Evolutionary conservation across 257 asterid genomes (phyloP), one percentile per base, ranked within the genome.

Genomic region (Forsythia suspensa): DNA sequence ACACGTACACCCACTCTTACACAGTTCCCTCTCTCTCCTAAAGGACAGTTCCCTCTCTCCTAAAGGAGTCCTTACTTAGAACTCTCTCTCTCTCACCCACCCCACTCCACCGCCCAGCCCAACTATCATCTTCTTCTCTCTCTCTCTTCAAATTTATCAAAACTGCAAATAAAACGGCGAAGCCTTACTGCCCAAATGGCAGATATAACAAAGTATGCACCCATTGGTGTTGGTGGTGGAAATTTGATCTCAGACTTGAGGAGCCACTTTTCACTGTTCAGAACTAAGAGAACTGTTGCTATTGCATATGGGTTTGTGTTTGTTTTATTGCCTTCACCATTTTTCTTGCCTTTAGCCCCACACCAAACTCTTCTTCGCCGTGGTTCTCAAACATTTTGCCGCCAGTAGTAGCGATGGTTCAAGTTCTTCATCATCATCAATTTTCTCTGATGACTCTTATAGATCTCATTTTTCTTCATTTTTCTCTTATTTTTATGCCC

Each of bases 281-380:
- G 87, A 71, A 79, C 90, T 36, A 88, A 86, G 78, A 84, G 80
- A 77, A 85, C 86, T 6, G 82, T 84, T 1, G 21, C 21, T 52
- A 10, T 52, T 52, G 94, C 90, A 0, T 90, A 89, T 78, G 91
- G 71, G 0, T 86, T 87, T 51, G 61, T 94, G 59, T 92, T 92
- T 71, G 43, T 81, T 52, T 93, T 85, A 82, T 91, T 72, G 96
- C 90, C 69, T 80, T 90, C 85, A 87, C 97, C 40, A 89, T 89
- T 76, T 89, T 92, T 61, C 73, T 94, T n/a, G 97, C 95, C 18
- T 92, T 94, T 72, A 84, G 84, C 52, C 98, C 97, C 21, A 88
- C 96, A 11, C 63, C 93, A 0, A 91, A 88, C 85, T 80, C 96
- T 69, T 81, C 94, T 12, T 83, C 98, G 3, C 96, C 95, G 18